Percentiles rank a stretch among this genome's conserved stretches.
These are phyloP conservation scores for Pseudogymnoascus sp. DNA, from an alignment of 2,329 filamentous ascomycete species.

Conservation along the genomic window DNA sequence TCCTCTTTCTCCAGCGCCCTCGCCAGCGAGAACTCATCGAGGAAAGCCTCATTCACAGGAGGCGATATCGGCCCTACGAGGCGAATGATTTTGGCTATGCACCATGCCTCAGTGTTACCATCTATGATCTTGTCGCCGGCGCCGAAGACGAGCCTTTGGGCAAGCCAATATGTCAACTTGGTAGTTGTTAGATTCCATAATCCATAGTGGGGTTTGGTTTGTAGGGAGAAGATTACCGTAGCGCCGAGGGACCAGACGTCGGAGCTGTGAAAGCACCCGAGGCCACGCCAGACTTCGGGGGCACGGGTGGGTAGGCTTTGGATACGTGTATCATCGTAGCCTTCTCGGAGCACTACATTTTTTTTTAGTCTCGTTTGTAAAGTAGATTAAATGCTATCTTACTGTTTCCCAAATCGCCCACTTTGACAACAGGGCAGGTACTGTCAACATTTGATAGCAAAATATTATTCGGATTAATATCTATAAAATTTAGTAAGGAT, in stretches of 20 bases:
- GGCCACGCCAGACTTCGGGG: conserved; percentile 15
- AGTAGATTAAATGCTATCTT: conserved; percentile 7
- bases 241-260: conserved; percentile 23
- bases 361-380: neutral
- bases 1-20: neutral
- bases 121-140: conserved; percentile 19
- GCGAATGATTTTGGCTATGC: conserved; percentile 21
- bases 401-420: conserved; percentile 21
- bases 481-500: conserved; percentile 14
- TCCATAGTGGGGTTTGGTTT: neutral
- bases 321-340: conserved; percentile 7
- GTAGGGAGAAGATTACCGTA: conserved; percentile 17
- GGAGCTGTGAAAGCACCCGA: conserved; percentile 18
- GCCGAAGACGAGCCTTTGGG: conserved; percentile 17
- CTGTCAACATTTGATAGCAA: conserved; percentile 18
- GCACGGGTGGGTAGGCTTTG: conserved; percentile 10
- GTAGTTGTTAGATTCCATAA: conserved; percentile 12
- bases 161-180: conserved; percentile 18
- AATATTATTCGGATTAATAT: conserved; percentile 22
- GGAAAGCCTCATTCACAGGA: conserved; percentile 11
- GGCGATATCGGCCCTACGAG: conserved; percentile 18
- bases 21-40: conserved; percentile 3
- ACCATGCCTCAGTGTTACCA: conserved; percentile 19
- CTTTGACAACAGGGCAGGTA: conserved; percentile 16
- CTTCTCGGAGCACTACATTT: conserved; percentile 7